Percentiles rank a stretch among this genome's conserved stretches.
phyloP scores from a whole-genome alignment of 305 asterid genomes.

The Plantago coronopus region DNA sequence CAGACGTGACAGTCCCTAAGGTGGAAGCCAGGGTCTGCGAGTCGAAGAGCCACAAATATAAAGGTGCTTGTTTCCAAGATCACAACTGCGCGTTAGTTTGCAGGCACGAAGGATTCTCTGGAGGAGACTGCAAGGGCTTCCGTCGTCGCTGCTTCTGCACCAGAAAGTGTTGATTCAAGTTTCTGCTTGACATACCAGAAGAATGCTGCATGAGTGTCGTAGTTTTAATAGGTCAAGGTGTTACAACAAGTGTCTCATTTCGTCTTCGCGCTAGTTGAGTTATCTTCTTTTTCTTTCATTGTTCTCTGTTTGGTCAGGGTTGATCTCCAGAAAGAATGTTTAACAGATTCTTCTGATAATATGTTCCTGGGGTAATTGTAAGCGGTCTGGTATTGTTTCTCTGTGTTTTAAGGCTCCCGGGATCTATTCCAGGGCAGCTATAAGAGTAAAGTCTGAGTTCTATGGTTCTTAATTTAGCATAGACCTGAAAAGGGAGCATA shows the following conservation, averaged over 20 bases:
- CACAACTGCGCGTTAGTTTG: slow-evolving; percentile 51
- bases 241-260: neutral
- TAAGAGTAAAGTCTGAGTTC: no score
- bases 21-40: slow-evolving; percentile 43
- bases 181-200: neutral
- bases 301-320: no score
- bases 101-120: slow-evolving; percentile 44
- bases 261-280: no score
- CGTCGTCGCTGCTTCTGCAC: slow-evolving; percentile 53
- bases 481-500: no score
- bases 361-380: no score
- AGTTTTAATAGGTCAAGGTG: neutral
- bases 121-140: slow-evolving; percentile 44
- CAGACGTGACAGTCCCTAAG: slow-evolving; percentile 17
- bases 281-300: no score
- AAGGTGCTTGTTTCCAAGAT: slow-evolving; percentile 35
- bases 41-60: slow-evolving; percentile 46
- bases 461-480: no score
- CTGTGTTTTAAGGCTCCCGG: no score
- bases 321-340: no score
- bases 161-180: slow-evolving; percentile 25
- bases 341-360: no score
- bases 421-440: no score
- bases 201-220: neutral
- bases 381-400: no score